These are phyloP conservation scores for Xylaria arbuscula DNA, from an alignment of 2,329 filamentous ascomycete genomes.

Conservation along the genomic window DNA sequence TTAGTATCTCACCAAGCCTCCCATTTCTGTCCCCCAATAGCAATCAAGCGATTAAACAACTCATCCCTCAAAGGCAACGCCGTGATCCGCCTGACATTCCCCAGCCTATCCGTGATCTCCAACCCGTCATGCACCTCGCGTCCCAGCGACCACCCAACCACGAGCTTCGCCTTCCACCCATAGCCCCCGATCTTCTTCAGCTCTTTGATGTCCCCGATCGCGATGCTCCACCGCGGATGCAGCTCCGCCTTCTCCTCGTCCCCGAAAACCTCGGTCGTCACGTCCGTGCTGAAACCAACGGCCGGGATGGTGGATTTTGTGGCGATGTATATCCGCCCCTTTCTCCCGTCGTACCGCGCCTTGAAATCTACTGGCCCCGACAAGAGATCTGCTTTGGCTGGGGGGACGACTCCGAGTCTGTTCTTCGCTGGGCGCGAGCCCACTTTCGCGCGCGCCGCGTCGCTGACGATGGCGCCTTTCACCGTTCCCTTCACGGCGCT, in stretches of 20 bases:
- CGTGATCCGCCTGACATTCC: slow-evolving; percentile 71
- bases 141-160: slow-evolving; percentile 82
- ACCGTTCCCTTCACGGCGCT: slow-evolving; percentile 76
- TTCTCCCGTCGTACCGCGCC: slow-evolving; percentile 74
- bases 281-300: slow-evolving; percentile 72
- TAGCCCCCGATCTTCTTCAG: slow-evolving; percentile 83
- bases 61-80: slow-evolving; percentile 79
- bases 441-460: slow-evolving; percentile 75
- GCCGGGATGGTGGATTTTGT: slow-evolving; percentile 74
- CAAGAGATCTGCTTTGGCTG: slow-evolving; percentile 55
- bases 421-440: slow-evolving; percentile 73
- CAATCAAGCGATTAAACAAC: slow-evolving; percentile 81
- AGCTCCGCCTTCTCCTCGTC: slow-evolving; percentile 63
- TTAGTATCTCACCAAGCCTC: slow-evolving; percentile 70
- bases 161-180: slow-evolving; percentile 85
- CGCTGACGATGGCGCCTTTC: slow-evolving; percentile 76
- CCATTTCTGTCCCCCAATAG: slow-evolving; percentile 86
- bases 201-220: slow-evolving; percentile 77
- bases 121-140: slow-evolving; percentile 81
- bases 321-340: slow-evolving; percentile 77
- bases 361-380: slow-evolving; percentile 82
- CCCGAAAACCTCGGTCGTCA: slow-evolving; percentile 57
- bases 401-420: slow-evolving; percentile 75
- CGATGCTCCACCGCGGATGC: slow-evolving; percentile 75
- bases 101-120: slow-evolving; percentile 69